Base-by-base conservation (phyloP, 768 basidiomycete species). In the Fomitopsis serialis region DNA sequence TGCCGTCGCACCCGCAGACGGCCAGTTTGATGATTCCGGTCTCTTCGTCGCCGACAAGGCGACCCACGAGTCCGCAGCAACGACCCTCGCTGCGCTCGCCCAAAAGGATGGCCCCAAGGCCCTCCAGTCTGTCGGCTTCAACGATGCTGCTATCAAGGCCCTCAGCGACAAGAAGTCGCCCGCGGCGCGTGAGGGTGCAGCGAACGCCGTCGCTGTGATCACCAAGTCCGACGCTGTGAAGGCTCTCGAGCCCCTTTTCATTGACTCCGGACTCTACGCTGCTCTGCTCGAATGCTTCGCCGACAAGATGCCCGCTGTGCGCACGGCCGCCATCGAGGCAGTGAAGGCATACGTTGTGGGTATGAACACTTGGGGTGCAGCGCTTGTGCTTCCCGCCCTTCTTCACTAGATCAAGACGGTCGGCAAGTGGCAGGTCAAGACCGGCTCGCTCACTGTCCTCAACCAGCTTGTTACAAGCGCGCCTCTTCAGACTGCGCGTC, bases 381-480 rank as follows among this genome's bases (percentile, higher is more conserved):
- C 81, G 57, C 80, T 90, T 63, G 69, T 94, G 66, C 89, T 98
- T 64, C 92, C 92, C 52, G 76, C 85, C 53, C 81, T 98, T 68
- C 91, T 98, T 65, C 81, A 89, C 70, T 84, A 96, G 73, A 89
- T 98, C 78, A 90, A 92, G 77, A 89, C 88, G 62, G 91, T 92
- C 65, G 93, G 95, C 66, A 97, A 97, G 72, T 97, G 94, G 93
- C 95, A 96, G 71, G 64, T 96, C 77, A 97, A 98, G 83, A 89
- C 86, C 9, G 94, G 95, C 44, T 81, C 87, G 27, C 79, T 98
- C 57, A 72, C 80, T 60, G 73, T 87, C 61, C 79, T 97, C 65
- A 85, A 97, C 74, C 89, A 91, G 76, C 83, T 98, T 65, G 88
- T 97, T 61, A 75, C 72, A 59, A 84, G 84, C 63, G 89, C 92